Base-by-base conservation (phyloP, 1,284 basidiomycete genomes). In the Apiotrichum laibachii region DNA sequence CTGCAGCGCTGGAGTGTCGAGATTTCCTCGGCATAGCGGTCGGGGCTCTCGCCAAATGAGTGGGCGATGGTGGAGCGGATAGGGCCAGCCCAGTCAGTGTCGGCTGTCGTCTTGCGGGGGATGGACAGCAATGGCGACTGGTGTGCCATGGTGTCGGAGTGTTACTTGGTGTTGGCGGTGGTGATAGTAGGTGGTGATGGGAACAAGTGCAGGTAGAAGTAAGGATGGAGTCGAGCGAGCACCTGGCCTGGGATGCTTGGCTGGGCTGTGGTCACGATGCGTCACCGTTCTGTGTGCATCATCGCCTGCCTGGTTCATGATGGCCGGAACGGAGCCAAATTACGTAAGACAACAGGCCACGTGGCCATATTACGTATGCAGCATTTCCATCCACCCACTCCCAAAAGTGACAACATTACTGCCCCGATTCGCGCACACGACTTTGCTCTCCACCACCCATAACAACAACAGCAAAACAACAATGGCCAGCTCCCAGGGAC, bases 31-130 rank as follows among this genome's bases (percentile, higher is more conserved):
- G 86, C 80, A 72, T 97, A 98, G 68, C 84, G 85, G 65, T 92
- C 90, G 18, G 95, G 90, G 68, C 84, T 87, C 81, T 99, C 95
- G 53, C 92, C 92, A 76, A 97, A 99, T 9, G 90, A 92, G 69
- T 91, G 89, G 5, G 88, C 83, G 77, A 99, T 96, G 51, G 93
- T 83, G 61, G 83, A 85, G 39, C 88, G 85, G 66, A 99, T 90
- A 1, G 92, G 90, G 0, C 84, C 85, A 4, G 92, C 89, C 86
- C 94, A 94, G 79, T 98, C 95, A 37, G 96, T 82, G 57, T 84
- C 82, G 19, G 76, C 73, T 42, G 83, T 84, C 22, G 78, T 75
- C 73, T 85, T 85, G 57, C 75, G 71, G 15, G 83, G 83, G n/a
- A 84, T 77, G 50, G 78, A 67, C 59, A 81, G 77, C 56, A 80